Conservation (phyloP, 2,329 filamentous ascomycete genomes). For the Cordyceps cicadae region DNA sequence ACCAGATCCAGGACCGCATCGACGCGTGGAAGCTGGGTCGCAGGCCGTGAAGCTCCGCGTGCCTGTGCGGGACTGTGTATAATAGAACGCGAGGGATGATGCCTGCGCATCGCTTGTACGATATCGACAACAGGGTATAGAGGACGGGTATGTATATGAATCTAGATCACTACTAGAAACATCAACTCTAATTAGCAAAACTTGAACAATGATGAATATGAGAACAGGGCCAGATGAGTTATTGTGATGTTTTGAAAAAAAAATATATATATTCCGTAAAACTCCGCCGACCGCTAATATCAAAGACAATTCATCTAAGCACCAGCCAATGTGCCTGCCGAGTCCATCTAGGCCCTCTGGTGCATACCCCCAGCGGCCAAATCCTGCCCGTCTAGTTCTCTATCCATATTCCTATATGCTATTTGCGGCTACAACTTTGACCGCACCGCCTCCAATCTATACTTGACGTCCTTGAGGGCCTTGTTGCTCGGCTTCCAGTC, state of each 20-base stretch:
- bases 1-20: conserved; percentile 82
- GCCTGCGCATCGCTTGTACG: background rate
- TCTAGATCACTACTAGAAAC: background rate
- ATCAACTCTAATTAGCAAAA: conserved; percentile 6
- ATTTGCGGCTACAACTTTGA: conserved; percentile 57
- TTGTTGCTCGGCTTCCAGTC: conserved; percentile 88
- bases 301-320: background rate
- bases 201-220: background rate
- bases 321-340: background rate
- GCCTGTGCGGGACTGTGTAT: conserved; percentile 8
- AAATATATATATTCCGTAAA: background rate
- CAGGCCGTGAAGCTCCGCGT: conserved; percentile 19
- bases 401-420: background rate
- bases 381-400: background rate
- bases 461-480: conserved; percentile 91
- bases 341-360: background rate
- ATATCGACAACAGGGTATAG: background rate
- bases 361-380: background rate
- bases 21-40: conserved; percentile 74
- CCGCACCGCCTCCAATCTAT: conserved; percentile 80
- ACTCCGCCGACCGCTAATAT: background rate
- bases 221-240: background rate
- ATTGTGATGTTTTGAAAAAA: background rate
- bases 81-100: background rate
- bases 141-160: background rate